phyloP scores from a whole-genome alignment of 2,329 filamentous ascomycete species.

The Penicillium nordicum region DNA sequence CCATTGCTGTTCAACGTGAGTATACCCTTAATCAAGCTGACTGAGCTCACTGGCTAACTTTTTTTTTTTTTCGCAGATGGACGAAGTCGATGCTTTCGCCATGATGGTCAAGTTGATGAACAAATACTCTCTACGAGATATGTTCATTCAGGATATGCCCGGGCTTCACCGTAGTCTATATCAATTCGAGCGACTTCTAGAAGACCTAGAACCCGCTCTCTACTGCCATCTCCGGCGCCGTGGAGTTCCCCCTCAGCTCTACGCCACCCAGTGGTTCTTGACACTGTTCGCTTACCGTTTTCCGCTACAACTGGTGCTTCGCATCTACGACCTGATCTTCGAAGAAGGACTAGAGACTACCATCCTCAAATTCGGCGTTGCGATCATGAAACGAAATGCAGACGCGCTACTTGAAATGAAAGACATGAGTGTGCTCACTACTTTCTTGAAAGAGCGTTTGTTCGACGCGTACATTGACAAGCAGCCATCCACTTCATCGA shows the following conservation, averaged over 20 bases:
- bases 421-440: constrained; percentile 86
- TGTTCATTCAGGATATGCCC: constrained; percentile 95
- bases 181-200: constrained; percentile 89
- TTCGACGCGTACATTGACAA: constrained; percentile 98
- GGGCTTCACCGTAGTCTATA: constrained; percentile 90
- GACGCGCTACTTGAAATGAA: constrained; percentile 73
- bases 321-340: constrained; percentile 93
- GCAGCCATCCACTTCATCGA: constrained; percentile 83
- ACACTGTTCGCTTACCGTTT: constrained; percentile 98
- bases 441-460: constrained; percentile 85
- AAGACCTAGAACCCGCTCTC: constrained; percentile 88
- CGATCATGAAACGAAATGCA: constrained; percentile 93
- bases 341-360: constrained; percentile 85
- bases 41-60: constrained; percentile 5
- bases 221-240: constrained; percentile 90
- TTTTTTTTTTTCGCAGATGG: constrained; percentile 60
- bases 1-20: constrained; percentile 87
- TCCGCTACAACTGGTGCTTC: constrained; percentile 88
- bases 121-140: constrained; percentile 85
- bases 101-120: constrained; percentile 93
- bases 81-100: constrained; percentile 94
- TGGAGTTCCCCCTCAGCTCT: constrained; percentile 84
- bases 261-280: constrained; percentile 98
- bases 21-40: background rate
- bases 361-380: constrained; percentile 90